phyloP scores from a whole-genome alignment of 208 protist species.

The Trypanosoma vivax region DNA sequence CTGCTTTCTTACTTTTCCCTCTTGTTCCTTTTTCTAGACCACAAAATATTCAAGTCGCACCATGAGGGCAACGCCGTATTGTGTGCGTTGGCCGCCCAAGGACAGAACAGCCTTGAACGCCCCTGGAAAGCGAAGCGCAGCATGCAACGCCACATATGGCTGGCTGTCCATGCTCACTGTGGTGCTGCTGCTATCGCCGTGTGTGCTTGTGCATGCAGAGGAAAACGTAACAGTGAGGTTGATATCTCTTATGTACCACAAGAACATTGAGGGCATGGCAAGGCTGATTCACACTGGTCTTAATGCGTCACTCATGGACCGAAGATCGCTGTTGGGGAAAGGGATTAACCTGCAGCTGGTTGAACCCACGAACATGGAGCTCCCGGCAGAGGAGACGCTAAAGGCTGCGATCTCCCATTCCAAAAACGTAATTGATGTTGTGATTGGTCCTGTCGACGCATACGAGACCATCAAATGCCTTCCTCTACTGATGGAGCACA shows the following conservation, averaged over 20 bases:
- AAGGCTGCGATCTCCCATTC: not conserved
- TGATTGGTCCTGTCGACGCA: not conserved
- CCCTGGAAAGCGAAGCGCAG: too few species aligned
- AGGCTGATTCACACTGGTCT: not conserved
- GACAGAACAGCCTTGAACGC: too few species aligned
- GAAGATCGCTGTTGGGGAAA: not conserved
- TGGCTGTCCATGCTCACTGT: constrained; percentile 8
- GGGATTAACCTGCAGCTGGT: not conserved
- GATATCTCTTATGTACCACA: not conserved
- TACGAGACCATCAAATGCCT: not conserved
- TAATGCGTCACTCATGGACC: not conserved
- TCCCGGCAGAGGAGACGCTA: not conserved
- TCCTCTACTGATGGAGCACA: not conserved
- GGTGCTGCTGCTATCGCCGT: not conserved
- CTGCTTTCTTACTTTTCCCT: too few species aligned
- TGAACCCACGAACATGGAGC: not conserved
- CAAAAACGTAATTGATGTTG: not conserved
- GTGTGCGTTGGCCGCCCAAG: too few species aligned
- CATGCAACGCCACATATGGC: too few species aligned
- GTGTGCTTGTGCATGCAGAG: not conserved
- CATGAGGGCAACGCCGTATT: too few species aligned
- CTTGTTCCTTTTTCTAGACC: too few species aligned
- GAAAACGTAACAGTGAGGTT: not conserved
- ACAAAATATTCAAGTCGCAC: too few species aligned
- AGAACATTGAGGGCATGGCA: not conserved